phyloP scores from a whole-genome alignment of 2,329 filamentous ascomycete genomes.

The Nannizzia gypsea region DNA sequence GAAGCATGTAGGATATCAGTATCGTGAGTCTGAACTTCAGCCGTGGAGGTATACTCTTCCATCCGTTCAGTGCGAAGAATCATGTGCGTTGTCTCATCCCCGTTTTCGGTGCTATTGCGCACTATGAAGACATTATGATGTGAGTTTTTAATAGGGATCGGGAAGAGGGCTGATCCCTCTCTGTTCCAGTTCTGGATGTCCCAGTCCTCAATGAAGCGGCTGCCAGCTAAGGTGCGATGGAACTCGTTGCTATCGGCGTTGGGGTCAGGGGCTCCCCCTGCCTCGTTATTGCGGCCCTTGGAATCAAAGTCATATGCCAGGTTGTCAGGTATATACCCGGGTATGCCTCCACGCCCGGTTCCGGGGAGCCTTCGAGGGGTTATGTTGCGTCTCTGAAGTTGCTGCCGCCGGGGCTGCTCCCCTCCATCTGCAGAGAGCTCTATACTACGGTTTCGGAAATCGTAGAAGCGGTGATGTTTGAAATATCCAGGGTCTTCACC shows the following conservation, averaged over 20 bases:
- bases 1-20: conserved; percentile 38
- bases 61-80: conserved; percentile 37
- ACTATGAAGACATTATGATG: conserved; percentile 38
- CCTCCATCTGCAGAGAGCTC: background rate
- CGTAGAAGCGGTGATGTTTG: conserved; percentile 41
- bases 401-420: background rate
- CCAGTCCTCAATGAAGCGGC: conserved; percentile 25
- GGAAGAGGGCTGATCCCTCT: conserved; percentile 24
- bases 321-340: background rate
- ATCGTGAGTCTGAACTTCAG: conserved; percentile 37
- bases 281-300: background rate
- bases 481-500: conserved; percentile 36
- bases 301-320: background rate
- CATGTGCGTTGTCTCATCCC: conserved; percentile 30
- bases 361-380: background rate
- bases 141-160: conserved; percentile 36
- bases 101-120: conserved; percentile 15
- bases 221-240: conserved; percentile 7
- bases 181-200: conserved; percentile 37
- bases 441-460: conserved; percentile 30
- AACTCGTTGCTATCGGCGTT: conserved; percentile 5
- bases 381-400: background rate
- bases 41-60: conserved; percentile 35
- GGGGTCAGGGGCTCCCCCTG: background rate
- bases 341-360: background rate